A percentile compares a stretch with the other conserved stretches of the same genome.
Evolutionary conservation across 257 asterid genomes (phyloP).

Genomic region (Galeopsis tetrahit): DNA sequence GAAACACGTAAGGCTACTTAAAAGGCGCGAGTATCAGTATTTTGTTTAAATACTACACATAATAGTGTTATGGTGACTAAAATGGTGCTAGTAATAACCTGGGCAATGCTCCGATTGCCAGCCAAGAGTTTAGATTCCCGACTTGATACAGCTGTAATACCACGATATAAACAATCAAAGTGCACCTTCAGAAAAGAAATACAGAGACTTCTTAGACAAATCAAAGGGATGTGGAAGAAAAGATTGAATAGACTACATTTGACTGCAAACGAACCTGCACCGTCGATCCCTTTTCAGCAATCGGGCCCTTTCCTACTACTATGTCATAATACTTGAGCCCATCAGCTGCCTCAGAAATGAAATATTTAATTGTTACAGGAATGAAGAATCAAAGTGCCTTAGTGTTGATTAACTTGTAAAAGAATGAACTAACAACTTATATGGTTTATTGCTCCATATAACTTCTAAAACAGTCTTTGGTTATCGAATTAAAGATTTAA

Average conservation of each 20-base stretch:
- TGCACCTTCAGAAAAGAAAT: constrained; percentile 60
- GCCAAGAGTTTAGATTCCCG: constrained; percentile 96
- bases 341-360: constrained; percentile 62
- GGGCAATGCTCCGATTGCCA: constrained; percentile 88
- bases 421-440: background rate
- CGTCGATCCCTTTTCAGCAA: constrained; percentile 76
- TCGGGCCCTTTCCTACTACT: constrained; percentile 81
- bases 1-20: constrained; percentile 92
- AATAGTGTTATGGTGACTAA: background rate
- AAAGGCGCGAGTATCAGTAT: constrained; percentile 38
- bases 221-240: background rate
- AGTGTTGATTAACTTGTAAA: background rate
- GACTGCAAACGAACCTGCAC: constrained; percentile 62
- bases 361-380: constrained; percentile 26
- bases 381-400: background rate
- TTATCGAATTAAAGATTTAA: background rate
- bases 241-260: background rate
- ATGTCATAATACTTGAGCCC: constrained; percentile 88
- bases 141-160: constrained; percentile 93
- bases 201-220: background rate
- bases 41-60: background rate
- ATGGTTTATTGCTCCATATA: background rate
- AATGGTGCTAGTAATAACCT: constrained; percentile 49
- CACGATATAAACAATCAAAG: constrained; percentile 89
- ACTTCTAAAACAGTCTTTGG: background rate